Evolutionary conservation across 805 yeast genomes (phyloP).

Genomic region (Metschnikowia colocasiae): DNA sequence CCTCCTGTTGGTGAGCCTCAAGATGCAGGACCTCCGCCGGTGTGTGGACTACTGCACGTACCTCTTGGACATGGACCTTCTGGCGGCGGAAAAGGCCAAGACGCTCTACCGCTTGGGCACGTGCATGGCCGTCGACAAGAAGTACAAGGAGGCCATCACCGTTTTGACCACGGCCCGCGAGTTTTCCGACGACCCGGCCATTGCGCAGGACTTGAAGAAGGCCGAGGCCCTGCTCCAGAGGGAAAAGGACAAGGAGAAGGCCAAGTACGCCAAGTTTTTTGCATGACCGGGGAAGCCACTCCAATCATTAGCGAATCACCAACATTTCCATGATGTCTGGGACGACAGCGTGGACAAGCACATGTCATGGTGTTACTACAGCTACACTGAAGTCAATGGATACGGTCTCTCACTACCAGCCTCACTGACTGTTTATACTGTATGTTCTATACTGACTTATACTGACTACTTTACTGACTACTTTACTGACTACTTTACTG

Average conservation of each 20-base stretch:
- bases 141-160: conserved; percentile 47
- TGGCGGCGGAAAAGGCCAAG: conserved; percentile 49
- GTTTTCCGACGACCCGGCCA: conserved; percentile 45
- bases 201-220: conserved; percentile 41
- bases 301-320: too few species aligned
- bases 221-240: conserved; percentile 40
- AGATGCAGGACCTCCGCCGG: conserved; percentile 45
- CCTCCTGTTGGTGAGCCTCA: conserved; percentile 52
- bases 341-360: too few species aligned
- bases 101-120: conserved; percentile 54
- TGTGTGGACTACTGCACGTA: conserved; percentile 54
- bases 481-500: too few species aligned
- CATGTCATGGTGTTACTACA: too few species aligned
- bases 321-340: too few species aligned
- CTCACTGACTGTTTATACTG: too few species aligned
- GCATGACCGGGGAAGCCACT: conserved; percentile 17
- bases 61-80: conserved; percentile 48
- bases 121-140: conserved; percentile 41
- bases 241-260: conserved; percentile 48
- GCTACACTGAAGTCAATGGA: too few species aligned
- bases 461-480: too few species aligned
- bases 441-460: too few species aligned
- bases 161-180: conserved; percentile 44
- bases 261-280: conserved; percentile 63
- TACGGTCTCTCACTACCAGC: too few species aligned